Base-by-base conservation (phyloP, 2,329 filamentous ascomycete species). In the Curvularia spicifera region DNA sequence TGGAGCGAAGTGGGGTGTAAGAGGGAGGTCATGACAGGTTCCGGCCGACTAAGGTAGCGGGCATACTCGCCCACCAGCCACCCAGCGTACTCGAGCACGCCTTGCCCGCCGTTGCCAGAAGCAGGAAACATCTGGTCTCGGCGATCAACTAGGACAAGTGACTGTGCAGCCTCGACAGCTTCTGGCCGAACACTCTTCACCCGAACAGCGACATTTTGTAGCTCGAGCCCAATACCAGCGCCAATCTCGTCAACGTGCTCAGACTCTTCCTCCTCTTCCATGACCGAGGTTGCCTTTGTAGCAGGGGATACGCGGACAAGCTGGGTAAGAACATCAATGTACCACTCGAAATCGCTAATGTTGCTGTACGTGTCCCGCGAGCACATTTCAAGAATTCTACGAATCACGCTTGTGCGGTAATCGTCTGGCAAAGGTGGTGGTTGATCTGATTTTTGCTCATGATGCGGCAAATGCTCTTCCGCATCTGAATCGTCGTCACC, bases 331-430 rank as follows among this genome's bases (percentile, higher is more conserved):
- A 97, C 87, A 65, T 95, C 91, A 65, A 98, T 90, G 75, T 98
- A 98, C 95, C 95, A 99, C 66, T 97, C 94, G 75, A 99, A 99
- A 73, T 99, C 94, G 51, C 84, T 81, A 47, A 99, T 83, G 71
- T 93, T 91, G 39, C 85, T 85, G 75, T 98, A 99, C 60, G 93
- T 97, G 64, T 93, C 90, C 64, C 88, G 87, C 8, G 92, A 91
- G 75, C 94, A 98, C 87, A 99, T 96, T 60, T 89, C 87, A 10
- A 98, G 76, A 59, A 98, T 92, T 58, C 91, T 86, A 56, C 85
- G 84, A 51, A 98, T 91, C 20, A 97, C 91, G 68, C 91, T 91
- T 37, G 88, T 81, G 51, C 89, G 89, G 76, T 98, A 99, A 64
- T 96, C 91, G 60, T 93, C 89, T 0, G 95, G 93, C 7, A 98